Evolutionary conservation across 2,329 filamentous ascomycete species (phyloP).

Genomic region (Xylogone sp.): DNA sequence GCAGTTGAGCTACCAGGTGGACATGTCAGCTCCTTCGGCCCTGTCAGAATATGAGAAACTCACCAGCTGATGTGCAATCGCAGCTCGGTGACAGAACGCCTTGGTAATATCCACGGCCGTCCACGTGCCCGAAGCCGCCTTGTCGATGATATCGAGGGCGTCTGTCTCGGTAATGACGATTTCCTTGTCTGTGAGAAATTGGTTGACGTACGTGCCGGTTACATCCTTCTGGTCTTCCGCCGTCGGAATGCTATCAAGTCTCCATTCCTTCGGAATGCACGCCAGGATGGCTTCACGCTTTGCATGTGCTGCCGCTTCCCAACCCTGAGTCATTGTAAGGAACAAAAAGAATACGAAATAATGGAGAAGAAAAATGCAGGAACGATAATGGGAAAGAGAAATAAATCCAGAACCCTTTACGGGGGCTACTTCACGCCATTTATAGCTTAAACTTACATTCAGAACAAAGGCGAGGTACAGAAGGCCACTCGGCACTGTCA

Average conservation of each 20-base stretch:
- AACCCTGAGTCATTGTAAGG: slow-evolving; percentile 31
- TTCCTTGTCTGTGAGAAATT: slow-evolving; percentile 49
- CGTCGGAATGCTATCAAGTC: slow-evolving; percentile 42
- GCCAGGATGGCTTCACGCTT: slow-evolving; percentile 52
- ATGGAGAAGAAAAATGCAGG: too few species aligned
- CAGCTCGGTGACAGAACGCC: slow-evolving; percentile 51
- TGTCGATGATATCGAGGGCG: slow-evolving; percentile 50
- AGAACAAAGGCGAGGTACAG: too few species aligned
- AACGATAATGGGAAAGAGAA: too few species aligned
- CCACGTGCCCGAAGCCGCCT: slow-evolving; percentile 51
- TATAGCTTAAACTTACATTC: too few species aligned
- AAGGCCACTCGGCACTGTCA: too few species aligned
- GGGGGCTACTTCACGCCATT: too few species aligned
- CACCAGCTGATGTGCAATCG: slow-evolving; percentile 52
- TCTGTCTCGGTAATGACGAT: slow-evolving; percentile 59
- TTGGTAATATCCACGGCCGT: slow-evolving; percentile 48
- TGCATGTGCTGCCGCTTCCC: slow-evolving; percentile 44
- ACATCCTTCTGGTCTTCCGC: slow-evolving; percentile 50
- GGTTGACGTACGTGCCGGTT: slow-evolving; percentile 54
- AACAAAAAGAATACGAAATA: too few species aligned
- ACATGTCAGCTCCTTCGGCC: slow-evolving; percentile 50
- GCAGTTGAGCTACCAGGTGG: slow-evolving; percentile 55
- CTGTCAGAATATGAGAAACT: too few species aligned
- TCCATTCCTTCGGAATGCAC: slow-evolving; percentile 55
- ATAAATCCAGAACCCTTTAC: too few species aligned